Evolutionary conservation across 306 rosid genomes (phyloP).

Genomic region (Cucurbita pepo): DNA sequence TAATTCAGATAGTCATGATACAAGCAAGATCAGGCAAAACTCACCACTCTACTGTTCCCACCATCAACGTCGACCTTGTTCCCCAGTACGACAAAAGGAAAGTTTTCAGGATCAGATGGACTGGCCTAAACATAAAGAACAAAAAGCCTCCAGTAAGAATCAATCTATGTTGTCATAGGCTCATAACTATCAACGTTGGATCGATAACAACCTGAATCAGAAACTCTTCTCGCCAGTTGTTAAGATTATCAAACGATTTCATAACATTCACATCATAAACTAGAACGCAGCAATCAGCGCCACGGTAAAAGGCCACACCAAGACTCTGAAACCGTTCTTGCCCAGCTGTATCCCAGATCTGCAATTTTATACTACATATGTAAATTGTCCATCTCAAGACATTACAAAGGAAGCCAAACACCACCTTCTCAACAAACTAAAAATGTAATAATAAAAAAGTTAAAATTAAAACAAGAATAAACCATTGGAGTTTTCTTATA

Average conservation of each 20-base stretch:
- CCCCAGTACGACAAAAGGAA: slow-evolving; percentile 96
- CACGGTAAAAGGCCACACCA: slow-evolving; percentile 98
- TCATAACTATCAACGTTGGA: neutral
- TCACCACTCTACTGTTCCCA: slow-evolving; percentile 92
- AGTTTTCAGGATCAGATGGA: slow-evolving; percentile 96
- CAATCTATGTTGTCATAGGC: neutral
- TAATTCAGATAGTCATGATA: neutral
- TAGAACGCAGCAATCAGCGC: slow-evolving; percentile 98
- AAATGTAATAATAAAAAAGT: neutral
- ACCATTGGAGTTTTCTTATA: neutral
- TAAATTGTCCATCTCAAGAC: neutral
- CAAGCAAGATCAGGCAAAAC: slow-evolving; percentile 10
- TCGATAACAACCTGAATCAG: slow-evolving; percentile 64
- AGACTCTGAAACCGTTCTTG: slow-evolving; percentile 98
- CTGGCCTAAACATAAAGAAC: slow-evolving; percentile 64
- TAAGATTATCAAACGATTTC: slow-evolving; percentile 93
- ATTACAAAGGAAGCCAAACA: neutral
- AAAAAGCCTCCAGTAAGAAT: slow-evolving; percentile 1
- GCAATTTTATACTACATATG: slow-evolving; percentile 1
- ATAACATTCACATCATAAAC: slow-evolving; percentile 93
- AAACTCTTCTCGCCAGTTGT: slow-evolving; percentile 98
- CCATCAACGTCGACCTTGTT: slow-evolving; percentile 97
- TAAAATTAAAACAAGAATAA: neutral
- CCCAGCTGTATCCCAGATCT: slow-evolving; percentile 99
- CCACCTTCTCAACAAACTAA: neutral